phyloP scores from a whole-genome alignment of 2,329 filamentous ascomycete species.

The Canariomyces notabilis region DNA sequence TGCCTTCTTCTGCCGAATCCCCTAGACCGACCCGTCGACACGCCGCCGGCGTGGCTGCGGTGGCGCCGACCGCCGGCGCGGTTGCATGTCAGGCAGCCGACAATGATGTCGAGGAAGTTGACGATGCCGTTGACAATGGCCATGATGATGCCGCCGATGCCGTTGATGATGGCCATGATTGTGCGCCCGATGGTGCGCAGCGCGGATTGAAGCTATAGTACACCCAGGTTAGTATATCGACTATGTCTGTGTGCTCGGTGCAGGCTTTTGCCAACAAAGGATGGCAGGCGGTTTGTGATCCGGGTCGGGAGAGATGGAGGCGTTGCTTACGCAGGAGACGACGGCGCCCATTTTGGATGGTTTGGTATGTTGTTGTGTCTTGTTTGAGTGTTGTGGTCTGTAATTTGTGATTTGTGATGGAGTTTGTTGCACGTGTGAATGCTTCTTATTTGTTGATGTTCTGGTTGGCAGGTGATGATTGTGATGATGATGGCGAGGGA shows the following conservation, averaged over 20 bases:
- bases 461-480: neutral
- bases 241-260: too few relatives aligned
- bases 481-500: too few relatives aligned
- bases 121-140: slow-evolving; percentile 66
- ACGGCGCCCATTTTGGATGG: slow-evolving; percentile 69
- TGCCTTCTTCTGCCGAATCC: slow-evolving; percentile 19
- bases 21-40: slow-evolving; percentile 13
- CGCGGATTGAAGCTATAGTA: slow-evolving; percentile 49
- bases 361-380: slow-evolving; percentile 16
- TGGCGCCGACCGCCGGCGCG: slow-evolving; percentile 33
- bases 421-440: slow-evolving; percentile 5
- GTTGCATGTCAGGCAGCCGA: slow-evolving; percentile 59
- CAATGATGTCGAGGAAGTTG: slow-evolving; percentile 59
- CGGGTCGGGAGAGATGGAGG: neutral
- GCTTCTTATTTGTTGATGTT: slow-evolving; percentile 2
- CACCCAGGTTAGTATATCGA: too few relatives aligned
- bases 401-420: slow-evolving; percentile 4
- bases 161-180: slow-evolving; percentile 64
- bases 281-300: neutral
- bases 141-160: slow-evolving; percentile 58
- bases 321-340: slow-evolving; percentile 70
- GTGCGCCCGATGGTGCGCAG: slow-evolving; percentile 61
- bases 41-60: slow-evolving; percentile 10
- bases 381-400: slow-evolving; percentile 6
- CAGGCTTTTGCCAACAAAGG: slow-evolving; percentile 7